Conservation (phyloP, 306 rosid genomes). For the Lupinus albus region DNA sequence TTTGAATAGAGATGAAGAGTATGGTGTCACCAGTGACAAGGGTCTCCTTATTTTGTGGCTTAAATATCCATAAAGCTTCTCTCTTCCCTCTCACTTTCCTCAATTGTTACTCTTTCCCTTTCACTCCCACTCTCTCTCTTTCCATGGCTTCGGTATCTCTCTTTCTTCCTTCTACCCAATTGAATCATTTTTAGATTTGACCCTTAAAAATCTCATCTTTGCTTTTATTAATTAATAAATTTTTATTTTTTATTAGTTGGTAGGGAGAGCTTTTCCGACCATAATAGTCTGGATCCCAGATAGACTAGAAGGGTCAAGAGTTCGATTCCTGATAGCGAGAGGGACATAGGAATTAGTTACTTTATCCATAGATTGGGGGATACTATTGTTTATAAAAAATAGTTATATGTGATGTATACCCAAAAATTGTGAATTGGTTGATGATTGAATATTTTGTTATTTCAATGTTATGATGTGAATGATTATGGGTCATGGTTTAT, state of each 20-base stretch:
- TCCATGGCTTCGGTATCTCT: conserved; percentile 79
- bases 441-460: conserved; percentile 2
- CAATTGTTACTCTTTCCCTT: conserved; percentile 37
- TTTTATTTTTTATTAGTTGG: too few relatives aligned
- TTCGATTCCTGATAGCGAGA: too few relatives aligned
- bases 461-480: not conserved
- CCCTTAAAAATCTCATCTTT: conserved; percentile 25
- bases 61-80: conserved; percentile 49
- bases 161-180: conserved; percentile 23
- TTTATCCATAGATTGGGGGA: too few relatives aligned
- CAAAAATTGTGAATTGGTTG: conserved; percentile 4
- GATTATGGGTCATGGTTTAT: conserved; percentile 20
- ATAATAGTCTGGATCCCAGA: too few relatives aligned
- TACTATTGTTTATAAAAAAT: too few relatives aligned
- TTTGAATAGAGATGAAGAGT: conserved; percentile 44
- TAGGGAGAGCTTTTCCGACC: too few relatives aligned
- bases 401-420: too few relatives aligned
- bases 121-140: conserved; percentile 34
- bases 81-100: conserved; percentile 34
- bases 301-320: too few relatives aligned
- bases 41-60: conserved; percentile 40
- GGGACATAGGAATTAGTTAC: too few relatives aligned
- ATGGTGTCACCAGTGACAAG: conserved; percentile 59
- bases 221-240: not conserved
- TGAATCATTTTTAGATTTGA: not conserved